A percentile compares a stretch with the other conserved stretches of the same genome.
phyloP scores from a whole-genome alignment of 345 rosid genomes.

The Turnera subulata region DNA sequence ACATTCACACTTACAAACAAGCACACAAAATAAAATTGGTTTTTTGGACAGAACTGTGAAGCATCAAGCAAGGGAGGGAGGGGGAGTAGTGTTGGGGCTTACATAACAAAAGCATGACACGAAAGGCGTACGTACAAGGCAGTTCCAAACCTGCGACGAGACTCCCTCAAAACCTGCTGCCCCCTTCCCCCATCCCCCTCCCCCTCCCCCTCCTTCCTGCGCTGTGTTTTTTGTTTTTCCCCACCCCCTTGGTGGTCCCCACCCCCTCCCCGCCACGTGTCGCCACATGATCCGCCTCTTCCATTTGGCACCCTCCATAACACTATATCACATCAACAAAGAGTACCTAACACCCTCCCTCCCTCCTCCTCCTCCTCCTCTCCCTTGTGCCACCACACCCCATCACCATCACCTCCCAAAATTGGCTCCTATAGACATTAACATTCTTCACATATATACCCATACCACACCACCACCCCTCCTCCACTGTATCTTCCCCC shows the following conservation, averaged over 20 bases:
- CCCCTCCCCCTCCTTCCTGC: neutral
- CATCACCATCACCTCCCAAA: neutral
- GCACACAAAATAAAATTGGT: neutral
- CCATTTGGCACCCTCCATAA: slow-evolving; percentile 13
- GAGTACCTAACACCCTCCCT: no score
- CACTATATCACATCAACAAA: no score
- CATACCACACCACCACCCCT: neutral
- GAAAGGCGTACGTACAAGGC: slow-evolving; percentile 21
- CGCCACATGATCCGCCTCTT: neutral
- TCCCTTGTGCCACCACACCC: neutral
- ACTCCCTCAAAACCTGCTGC: slow-evolving; percentile 21
- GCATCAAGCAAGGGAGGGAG: no score
- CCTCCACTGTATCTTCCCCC: no score
- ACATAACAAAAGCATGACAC: slow-evolving; percentile 29
- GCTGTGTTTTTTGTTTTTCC: neutral
- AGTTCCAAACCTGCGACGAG: slow-evolving; percentile 23
- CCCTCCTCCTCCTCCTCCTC: no score
- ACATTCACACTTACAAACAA: no score
- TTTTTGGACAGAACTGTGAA: neutral
- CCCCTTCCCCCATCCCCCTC: neutral
- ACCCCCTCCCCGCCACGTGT: slow-evolving; percentile 1
- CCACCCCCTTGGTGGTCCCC: neutral
- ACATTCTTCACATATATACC: neutral
- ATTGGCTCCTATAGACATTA: no score
- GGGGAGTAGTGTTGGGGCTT: no score